Percentiles rank a stretch among this genome's conserved stretches.
Evolutionary conservation across 352 stramenopile genomes (phyloP).

Genomic region (Globisporangium takayamanum): DNA sequence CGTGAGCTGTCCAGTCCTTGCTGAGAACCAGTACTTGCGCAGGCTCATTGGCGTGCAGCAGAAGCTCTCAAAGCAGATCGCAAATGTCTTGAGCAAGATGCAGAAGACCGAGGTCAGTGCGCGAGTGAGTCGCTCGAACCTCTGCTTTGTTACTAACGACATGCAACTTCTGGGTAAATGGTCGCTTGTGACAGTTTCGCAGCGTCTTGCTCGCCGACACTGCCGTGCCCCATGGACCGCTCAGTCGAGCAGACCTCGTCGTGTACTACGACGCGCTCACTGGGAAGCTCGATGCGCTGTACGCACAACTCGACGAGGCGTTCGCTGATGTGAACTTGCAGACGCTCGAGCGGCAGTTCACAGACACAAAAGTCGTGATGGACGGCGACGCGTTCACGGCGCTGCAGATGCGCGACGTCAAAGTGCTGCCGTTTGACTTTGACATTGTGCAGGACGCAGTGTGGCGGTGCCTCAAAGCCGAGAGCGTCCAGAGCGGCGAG

Average conservation of each 20-base stretch:
- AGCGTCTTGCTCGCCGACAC: not conserved
- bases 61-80: slow-evolving; percentile 1
- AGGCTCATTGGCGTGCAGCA: not conserved
- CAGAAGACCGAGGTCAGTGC: not conserved
- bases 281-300: slow-evolving; percentile 2
- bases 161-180: too few relatives aligned
- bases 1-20: not conserved
- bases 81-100: not conserved
- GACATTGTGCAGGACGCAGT: not conserved
- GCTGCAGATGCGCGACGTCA: slow-evolving; percentile 6
- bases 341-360: slow-evolving; percentile 1
- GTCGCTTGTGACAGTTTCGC: not conserved
- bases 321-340: slow-evolving; percentile 2
- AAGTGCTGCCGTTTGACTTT: slow-evolving; percentile 9
- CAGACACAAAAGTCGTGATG: slow-evolving; percentile 1
- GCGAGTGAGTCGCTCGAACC: not conserved
- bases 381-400: not conserved
- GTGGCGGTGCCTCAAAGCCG: slow-evolving; percentile 1
- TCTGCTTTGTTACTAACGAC: not conserved
- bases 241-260: slow-evolving; percentile 1
- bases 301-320: slow-evolving; percentile 2
- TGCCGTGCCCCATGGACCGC: not conserved
- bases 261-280: slow-evolving; percentile 9
- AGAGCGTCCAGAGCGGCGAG: not conserved
- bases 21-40: slow-evolving; percentile 5